Base-by-base conservation (phyloP, 129 eudicot species). In the Centrapalus pauciflorus region DNA sequence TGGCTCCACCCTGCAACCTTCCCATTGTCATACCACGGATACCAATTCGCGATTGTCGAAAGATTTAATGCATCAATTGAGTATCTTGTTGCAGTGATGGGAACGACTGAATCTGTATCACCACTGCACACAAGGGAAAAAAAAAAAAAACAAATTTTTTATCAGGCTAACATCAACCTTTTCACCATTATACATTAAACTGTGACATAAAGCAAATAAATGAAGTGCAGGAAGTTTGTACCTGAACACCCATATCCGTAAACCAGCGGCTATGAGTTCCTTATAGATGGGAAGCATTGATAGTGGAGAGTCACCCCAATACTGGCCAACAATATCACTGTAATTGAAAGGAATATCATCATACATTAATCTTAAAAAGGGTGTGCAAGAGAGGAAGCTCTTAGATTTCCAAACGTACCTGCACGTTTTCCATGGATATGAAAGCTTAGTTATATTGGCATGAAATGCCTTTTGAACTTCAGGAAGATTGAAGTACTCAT, bases 1-100 rank as follows among this genome's bases (percentile, higher is more conserved):
- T 87, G 95, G 78, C 92, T 87, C 95, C 95, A 90, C 27, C 97
- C 97, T 21, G 90, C 97, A 79, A 90, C 97, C 95, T 83, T 85
- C 21, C 72, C 74, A 24, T 83, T 81, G 66, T 83, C 96, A 63
- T 89, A 85, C 96, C 96, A 89, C 21, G 96, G 82, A 69, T 60
- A 83, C 96, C 96, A 89, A 63, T 85, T 85, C 12, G 74, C 73
- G 8, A 85, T 21, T 16, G 95, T 89, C 38, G 90, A 66, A 81
- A 89, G 96, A 76, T 83, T 89, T 46, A 89, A 67, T 2, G 96
- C 96, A 33, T 85, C 95, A 66, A 89, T 83, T 20, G 94, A 85
- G 64, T 85, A 85, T 50, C 96, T 82, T 60, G 96, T 89, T 28
- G 95, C 94, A 28, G 95, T 89, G 34, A 89, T 43, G 7, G 96